These are phyloP conservation scores for Bromus sterilis DNA, from an alignment of 176 grass and related monocot species.

Conservation along the genomic window DNA sequence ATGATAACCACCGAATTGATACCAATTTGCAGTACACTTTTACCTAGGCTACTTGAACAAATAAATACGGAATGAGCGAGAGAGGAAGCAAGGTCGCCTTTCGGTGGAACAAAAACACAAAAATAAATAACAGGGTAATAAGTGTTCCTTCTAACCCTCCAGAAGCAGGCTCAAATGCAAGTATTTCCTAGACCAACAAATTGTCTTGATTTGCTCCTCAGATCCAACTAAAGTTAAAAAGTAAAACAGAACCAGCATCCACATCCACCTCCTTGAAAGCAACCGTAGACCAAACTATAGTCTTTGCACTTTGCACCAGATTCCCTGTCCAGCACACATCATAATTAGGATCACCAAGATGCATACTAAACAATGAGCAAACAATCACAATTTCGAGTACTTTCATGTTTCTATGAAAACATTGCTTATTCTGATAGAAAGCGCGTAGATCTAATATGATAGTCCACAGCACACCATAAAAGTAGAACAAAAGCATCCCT, in stretches of 20 bases:
- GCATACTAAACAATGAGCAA: not conserved
- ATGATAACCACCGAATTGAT: slow-evolving; percentile 27
- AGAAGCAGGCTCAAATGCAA: slow-evolving; percentile 21
- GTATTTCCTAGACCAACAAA: slow-evolving; percentile 34
- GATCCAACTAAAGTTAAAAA: slow-evolving; percentile 32
- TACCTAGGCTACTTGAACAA: slow-evolving; percentile 51
- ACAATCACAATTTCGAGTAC: not conserved
- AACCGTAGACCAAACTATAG: slow-evolving; percentile 28
- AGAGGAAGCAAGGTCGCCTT: slow-evolving; percentile 14
- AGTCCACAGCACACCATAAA: not conserved
- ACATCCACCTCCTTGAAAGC: slow-evolving; percentile 38
- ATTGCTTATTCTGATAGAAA: not conserved
- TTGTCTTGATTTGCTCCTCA: slow-evolving; percentile 24
- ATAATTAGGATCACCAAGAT: slow-evolving; percentile 9
- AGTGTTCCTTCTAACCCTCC: slow-evolving; percentile 17
- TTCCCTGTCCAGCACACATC: slow-evolving; percentile 26
- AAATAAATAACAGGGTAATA: slow-evolving; percentile 38
- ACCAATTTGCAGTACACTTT: slow-evolving; percentile 34
- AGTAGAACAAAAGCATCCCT: slow-evolving; percentile 3
- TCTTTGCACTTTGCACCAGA: slow-evolving; percentile 29
- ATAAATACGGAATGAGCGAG: slow-evolving; percentile 37
- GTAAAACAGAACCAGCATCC: slow-evolving; percentile 14
- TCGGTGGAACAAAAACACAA: slow-evolving; percentile 27
- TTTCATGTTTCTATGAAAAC: not conserved
- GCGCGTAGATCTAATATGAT: not conserved